These are phyloP conservation scores for Trichothecium sympodiale DNA, from an alignment of 2,329 filamentous ascomycete species.

Conservation along the genomic window DNA sequence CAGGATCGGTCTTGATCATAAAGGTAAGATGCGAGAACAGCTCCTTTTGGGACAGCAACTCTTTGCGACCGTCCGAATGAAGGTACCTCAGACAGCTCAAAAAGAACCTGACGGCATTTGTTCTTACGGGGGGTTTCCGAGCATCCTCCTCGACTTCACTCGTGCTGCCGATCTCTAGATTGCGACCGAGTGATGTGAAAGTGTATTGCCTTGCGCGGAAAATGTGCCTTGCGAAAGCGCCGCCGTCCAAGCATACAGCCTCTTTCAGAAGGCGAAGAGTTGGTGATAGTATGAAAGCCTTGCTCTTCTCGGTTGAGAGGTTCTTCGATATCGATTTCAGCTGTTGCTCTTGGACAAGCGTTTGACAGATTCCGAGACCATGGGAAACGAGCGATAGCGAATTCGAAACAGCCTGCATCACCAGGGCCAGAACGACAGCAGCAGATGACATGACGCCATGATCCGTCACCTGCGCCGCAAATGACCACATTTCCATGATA, in stretches of 20 bases:
- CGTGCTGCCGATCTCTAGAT: slow-evolving; percentile 55
- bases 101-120: slow-evolving; percentile 73
- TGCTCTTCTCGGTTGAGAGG: slow-evolving; percentile 67
- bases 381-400: slow-evolving; percentile 64
- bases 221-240: slow-evolving; percentile 63
- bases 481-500: slow-evolving; percentile 80
- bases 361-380: slow-evolving; percentile 69
- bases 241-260: slow-evolving; percentile 76
- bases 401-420: slow-evolving; percentile 67
- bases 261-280: slow-evolving; percentile 79
- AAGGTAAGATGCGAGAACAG: slow-evolving; percentile 75
- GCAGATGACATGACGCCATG: slow-evolving; percentile 73
- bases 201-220: slow-evolving; percentile 71
- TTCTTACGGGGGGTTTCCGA: slow-evolving; percentile 67
- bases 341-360: slow-evolving; percentile 69
- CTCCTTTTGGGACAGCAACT: slow-evolving; percentile 70
- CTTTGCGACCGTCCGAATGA: slow-evolving; percentile 64
- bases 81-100: slow-evolving; percentile 71
- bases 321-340: slow-evolving; percentile 71
- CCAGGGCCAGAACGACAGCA: slow-evolving; percentile 67
- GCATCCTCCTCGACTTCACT: slow-evolving; percentile 49
- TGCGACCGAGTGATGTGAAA: slow-evolving; percentile 68
- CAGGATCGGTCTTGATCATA: slow-evolving; percentile 66
- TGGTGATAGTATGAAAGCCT: slow-evolving; percentile 81
- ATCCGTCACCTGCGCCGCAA: slow-evolving; percentile 67